Base-by-base conservation (phyloP, 2,329 filamentous ascomycete species). In the Akanthomyces muscarius region DNA sequence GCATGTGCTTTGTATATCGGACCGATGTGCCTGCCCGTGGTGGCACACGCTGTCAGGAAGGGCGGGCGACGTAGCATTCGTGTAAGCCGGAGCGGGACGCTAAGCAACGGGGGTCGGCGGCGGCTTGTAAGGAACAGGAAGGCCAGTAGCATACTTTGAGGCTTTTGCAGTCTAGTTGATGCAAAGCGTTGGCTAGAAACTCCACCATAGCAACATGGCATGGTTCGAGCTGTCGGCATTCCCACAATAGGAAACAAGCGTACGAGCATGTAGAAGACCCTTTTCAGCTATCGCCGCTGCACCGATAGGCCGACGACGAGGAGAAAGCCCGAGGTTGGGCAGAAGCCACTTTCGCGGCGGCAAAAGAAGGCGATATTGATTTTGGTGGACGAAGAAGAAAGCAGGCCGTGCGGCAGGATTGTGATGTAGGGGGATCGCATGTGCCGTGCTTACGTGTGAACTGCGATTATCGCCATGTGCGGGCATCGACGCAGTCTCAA, bases 391-490 rank as follows among this genome's bases (percentile, higher is more conserved):
- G 6, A 23, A 41, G 38, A 54, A 10, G 52, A 11, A 13, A 54
- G 2, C 33, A 16, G 6, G 33, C 36, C 21, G 6, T 28, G 47
- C n/a, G 45, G 45, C 23, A 28, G 23, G 33, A 36, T 36, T 10
- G 33, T 10, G 4, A 28, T 16, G 45, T 21, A 13, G 33, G 33
- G 10, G 33, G 8, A 42, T 14, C 51, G 5, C 8, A 54, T 23
- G 52, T 42, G 52, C 36, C 36, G 52, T 54, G 36, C 36, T 54
- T 59, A 71, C 75, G 81, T 76, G 78, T 16, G 47, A 50, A 50
- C 47, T 50, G 47, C 23, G 78, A 72, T 82, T 81, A 69, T 50
- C 47, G 61, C 47, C 47, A 28, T 50, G 25, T 50, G 33, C 33
- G 47, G 14, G 33, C 51, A 53, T 53, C 33, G 33, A 25, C 8